A percentile compares a stretch with the other conserved stretches of the same genome.
Conservation (phyloP, 2,329 filamentous ascomycete genomes). For the Bimuria novae-zelandiae region DNA sequence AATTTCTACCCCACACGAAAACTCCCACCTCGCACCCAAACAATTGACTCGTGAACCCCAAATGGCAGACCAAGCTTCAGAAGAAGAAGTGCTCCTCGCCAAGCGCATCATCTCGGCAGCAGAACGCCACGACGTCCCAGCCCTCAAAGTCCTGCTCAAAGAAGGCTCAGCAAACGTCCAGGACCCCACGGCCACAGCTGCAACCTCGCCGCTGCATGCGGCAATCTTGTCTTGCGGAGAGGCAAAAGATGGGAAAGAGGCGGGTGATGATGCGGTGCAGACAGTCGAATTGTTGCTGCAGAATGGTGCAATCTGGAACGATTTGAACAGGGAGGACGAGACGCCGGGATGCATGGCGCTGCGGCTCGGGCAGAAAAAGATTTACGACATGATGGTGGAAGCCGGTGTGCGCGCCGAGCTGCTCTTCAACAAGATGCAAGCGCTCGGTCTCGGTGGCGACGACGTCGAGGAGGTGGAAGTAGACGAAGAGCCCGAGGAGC, state of each 20-base stretch:
- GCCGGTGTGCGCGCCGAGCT: constrained; percentile 44
- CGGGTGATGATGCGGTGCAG: constrained; percentile 31
- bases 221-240: constrained; percentile 38
- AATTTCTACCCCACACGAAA: constrained; percentile 13
- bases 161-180: constrained; percentile 45
- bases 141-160: constrained; percentile 41
- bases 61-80: constrained; percentile 40
- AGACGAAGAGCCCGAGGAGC: constrained; percentile 26
- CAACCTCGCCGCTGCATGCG: constrained; percentile 43
- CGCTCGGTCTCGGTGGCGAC: constrained; percentile 33
- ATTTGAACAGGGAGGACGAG: constrained; percentile 45
- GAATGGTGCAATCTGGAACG: constrained; percentile 48
- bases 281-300: constrained; percentile 40
- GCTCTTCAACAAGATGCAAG: constrained; percentile 41
- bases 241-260: constrained; percentile 15
- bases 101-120: constrained; percentile 45
- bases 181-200: constrained; percentile 39
- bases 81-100: constrained; percentile 43
- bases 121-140: constrained; percentile 40
- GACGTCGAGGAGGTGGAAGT: constrained; percentile 24
- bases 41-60: background rate
- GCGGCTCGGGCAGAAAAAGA: constrained; percentile 37
- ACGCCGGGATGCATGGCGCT: constrained; percentile 45
- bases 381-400: constrained; percentile 45
- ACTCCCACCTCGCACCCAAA: constrained; percentile 1